Percentiles rank a stretch among this genome's conserved stretches.
phyloP scores from a whole-genome alignment of 2,329 filamentous ascomycete species.

The Trichophyton rubrum region DNA sequence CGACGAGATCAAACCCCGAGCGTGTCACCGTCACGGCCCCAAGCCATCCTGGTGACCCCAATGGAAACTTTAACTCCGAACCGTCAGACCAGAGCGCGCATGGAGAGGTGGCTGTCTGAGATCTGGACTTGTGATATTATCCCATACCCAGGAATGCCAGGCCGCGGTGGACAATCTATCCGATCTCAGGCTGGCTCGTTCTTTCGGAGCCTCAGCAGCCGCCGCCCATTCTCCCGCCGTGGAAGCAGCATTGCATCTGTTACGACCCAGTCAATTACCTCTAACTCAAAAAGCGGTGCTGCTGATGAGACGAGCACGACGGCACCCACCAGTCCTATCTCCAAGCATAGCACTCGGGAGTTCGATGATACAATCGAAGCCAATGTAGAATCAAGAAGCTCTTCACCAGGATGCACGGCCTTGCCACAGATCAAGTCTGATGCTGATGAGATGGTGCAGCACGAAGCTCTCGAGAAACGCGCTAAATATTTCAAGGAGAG shows the following conservation, averaged over 20 bases:
- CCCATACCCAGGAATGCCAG: constrained; percentile 70
- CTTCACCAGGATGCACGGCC: not conserved
- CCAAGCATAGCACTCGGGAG: constrained; percentile 6
- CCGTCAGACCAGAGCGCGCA: constrained; percentile 59
- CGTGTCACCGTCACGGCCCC: constrained; percentile 27
- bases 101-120: constrained; percentile 62
- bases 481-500: not conserved
- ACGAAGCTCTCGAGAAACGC: constrained; percentile 1
- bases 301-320: not conserved
- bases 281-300: constrained; percentile 6
- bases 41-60: constrained; percentile 54
- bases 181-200: constrained; percentile 70
- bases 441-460: not conserved
- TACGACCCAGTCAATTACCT: constrained; percentile 11
- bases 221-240: constrained; percentile 61
- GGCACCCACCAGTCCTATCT: not conserved
- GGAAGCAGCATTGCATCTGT: constrained; percentile 43
- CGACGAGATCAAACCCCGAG: constrained; percentile 4
- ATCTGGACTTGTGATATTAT: constrained; percentile 73
- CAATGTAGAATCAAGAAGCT: not conserved
- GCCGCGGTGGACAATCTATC: constrained; percentile 57
- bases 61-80: constrained; percentile 61
- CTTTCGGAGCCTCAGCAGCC: constrained; percentile 75
- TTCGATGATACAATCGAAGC: constrained; percentile 4
- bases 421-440: constrained; percentile 7